These are phyloP conservation scores for Colletotrichum higginsianum DNA, from an alignment of 2,329 filamentous ascomycete genomes.

Conservation along the genomic window DNA sequence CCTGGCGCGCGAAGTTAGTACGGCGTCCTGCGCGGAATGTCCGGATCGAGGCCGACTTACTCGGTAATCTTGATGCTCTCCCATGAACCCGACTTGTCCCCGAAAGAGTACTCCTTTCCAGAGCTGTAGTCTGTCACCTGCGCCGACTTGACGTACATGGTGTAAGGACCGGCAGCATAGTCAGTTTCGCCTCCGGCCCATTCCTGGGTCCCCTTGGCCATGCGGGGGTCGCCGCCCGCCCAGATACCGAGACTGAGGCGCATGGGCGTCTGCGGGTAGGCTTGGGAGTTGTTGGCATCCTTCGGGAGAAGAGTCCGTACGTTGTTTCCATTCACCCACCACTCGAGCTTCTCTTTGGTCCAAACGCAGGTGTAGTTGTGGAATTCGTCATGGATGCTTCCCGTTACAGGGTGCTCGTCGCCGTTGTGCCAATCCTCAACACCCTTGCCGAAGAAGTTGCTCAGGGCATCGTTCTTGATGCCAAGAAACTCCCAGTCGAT, in stretches of 20 bases:
- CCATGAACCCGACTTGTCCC: constrained; percentile 73
- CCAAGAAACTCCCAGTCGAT: constrained; percentile 91
- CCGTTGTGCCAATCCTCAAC: constrained; percentile 74
- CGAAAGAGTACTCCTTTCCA: constrained; percentile 76
- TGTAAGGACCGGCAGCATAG: constrained; percentile 76
- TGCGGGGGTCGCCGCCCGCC: constrained; percentile 71
- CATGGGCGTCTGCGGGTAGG: constrained; percentile 85
- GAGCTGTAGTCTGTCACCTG: constrained; percentile 71
- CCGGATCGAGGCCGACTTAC: constrained; percentile 8
- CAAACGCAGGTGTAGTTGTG: constrained; percentile 86
- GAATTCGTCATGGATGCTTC: constrained; percentile 71
- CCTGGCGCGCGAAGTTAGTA: constrained; percentile 51
- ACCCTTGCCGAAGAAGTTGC: constrained; percentile 87
- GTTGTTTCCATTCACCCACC: constrained; percentile 77
- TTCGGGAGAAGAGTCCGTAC: constrained; percentile 75
- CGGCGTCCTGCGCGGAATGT: background rate
- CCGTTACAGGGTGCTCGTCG: constrained; percentile 68
- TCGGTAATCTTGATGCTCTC: constrained; percentile 71
- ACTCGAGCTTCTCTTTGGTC: constrained; percentile 77
- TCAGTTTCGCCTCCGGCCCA: constrained; percentile 81
- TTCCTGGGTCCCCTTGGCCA: constrained; percentile 71
- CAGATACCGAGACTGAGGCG: constrained; percentile 77
- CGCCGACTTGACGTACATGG: constrained; percentile 79
- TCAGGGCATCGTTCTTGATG: constrained; percentile 74
- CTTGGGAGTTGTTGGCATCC: constrained; percentile 73